These are phyloP conservation scores for Clarkia xantiana DNA, from an alignment of 345 rosid genomes.

Conservation along the genomic window DNA sequence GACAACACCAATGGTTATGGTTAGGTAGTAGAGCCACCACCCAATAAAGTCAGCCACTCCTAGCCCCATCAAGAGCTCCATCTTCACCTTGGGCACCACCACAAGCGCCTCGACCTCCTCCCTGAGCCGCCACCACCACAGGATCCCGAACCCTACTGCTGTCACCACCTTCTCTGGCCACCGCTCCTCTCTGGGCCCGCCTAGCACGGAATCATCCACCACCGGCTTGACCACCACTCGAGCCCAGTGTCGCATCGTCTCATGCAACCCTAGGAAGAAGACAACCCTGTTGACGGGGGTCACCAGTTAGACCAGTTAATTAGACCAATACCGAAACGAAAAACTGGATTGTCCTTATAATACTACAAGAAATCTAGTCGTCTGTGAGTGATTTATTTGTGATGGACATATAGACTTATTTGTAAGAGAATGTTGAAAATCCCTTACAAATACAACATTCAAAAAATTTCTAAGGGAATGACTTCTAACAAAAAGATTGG, in stretches of 20 bases:
- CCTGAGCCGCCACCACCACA: slow-evolving; percentile 19
- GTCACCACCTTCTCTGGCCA: slow-evolving; percentile 9
- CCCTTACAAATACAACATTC: no score
- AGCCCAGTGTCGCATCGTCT: slow-evolving; percentile 15
- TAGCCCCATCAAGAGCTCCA: slow-evolving; percentile 5
- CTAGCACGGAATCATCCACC: slow-evolving; percentile 12
- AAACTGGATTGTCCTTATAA: no score
- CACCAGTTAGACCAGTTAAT: no score
- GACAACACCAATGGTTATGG: slow-evolving; percentile 15
- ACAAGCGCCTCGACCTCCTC: slow-evolving; percentile 13
- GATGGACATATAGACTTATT: no score
- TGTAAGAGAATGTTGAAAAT: no score
- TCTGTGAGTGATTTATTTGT: no score
- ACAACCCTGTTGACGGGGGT: slow-evolving; percentile 1
- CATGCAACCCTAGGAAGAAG: slow-evolving; percentile 12
- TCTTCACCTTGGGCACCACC: slow-evolving; percentile 14
- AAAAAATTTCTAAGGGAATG: no score
- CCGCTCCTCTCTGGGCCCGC: slow-evolving; percentile 11
- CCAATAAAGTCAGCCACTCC: slow-evolving; percentile 10
- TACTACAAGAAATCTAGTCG: no score
- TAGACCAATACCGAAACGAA: no score
- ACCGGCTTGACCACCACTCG: slow-evolving; percentile 14
- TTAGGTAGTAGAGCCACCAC: slow-evolving; percentile 16
- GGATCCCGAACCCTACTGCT: slow-evolving; percentile 4
- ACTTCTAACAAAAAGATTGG: no score